Evolutionary conservation across 371 early-diverging fungal genomes (phyloP), one percentile per base, ranked within the genome.

Genomic region (Syncephalastrum monosporum): DNA sequence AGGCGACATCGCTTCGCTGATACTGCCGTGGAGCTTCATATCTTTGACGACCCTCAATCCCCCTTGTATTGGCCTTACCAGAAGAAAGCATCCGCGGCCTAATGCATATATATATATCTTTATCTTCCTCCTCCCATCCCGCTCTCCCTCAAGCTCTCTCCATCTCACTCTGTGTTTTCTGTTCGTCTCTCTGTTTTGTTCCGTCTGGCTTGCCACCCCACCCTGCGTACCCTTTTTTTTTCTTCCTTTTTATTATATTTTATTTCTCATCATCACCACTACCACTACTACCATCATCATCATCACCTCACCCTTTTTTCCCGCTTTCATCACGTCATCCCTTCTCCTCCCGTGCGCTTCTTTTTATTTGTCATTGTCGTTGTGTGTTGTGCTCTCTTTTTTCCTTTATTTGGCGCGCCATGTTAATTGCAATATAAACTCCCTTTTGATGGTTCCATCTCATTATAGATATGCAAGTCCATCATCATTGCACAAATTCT

Each of bases 21-120:
- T 17, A 70, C 71, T 15, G 64, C 57, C 21, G 72, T 76, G 24
- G 76, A 76, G 54, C 55, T 76, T n/a, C 71, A 76, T 53, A 67
- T 72, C 47, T 76, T 76, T 59, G 73, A 75, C 53, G 51, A 27
- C 10, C 25, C 45, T 23, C 41, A 46, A 47, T 16, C 14, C 13
- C 16, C 16, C 14, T 33, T 33, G 38, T 33, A 33, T 33, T 33
- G 38, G 38, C 38, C 38, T 33, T 33, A 10, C 38, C 50, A 21
- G 10, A 33, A 33, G 38, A 33, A 33, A 33, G 2, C 38, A 33
- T 33, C 38, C 38, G 38, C 10, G 10, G 38, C 38, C 38, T 33
- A 50, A 8, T 12, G 50, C 23, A 50, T 50, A n/a, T 50, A n/a
- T n/a, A 23, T 50, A 21, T 50, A 23, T 50, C 23, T 50, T 50